Evolutionary conservation across 495 filamentous ascomycete species (phyloP).

Genomic region (Platismatia glauca): DNA sequence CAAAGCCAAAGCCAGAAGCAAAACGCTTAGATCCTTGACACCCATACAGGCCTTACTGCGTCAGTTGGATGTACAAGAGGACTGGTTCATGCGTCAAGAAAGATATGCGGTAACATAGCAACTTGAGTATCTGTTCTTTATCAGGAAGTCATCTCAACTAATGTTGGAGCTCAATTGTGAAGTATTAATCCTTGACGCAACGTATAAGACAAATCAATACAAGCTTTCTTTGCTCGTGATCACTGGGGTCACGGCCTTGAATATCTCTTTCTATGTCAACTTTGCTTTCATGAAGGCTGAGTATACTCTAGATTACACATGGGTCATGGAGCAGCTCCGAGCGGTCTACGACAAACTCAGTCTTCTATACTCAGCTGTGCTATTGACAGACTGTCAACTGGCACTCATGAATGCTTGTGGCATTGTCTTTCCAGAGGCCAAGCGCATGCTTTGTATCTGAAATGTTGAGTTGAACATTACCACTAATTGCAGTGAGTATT

Average conservation of each 20-base stretch:
- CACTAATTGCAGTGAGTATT: not conserved
- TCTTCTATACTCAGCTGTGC: not conserved
- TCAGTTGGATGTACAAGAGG: not conserved
- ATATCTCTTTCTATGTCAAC: constrained; percentile 15
- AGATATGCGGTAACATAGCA: not conserved
- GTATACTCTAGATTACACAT: not conserved
- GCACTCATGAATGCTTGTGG: too few species aligned
- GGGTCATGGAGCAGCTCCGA: not conserved
- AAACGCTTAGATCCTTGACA: not conserved
- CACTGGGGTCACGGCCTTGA: not conserved
- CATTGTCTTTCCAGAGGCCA: not conserved
- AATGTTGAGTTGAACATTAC: not conserved
- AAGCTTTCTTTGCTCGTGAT: constrained; percentile 17
- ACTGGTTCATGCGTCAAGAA: not conserved
- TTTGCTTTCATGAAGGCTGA: constrained; percentile 14
- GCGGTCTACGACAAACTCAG: not conserved
- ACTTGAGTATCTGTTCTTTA: not conserved
- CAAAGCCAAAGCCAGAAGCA: not conserved
- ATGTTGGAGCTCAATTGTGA: constrained; percentile 9
- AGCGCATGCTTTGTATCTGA: not conserved
- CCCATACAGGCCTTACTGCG: not conserved
- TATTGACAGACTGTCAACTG: not conserved
- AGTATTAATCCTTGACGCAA: constrained; percentile 16
- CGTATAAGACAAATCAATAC: constrained; percentile 21
- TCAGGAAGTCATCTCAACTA: not conserved